Conservation (phyloP, 1,284 basidiomycete genomes). For the Kalmanozyma brasiliensis region DNA sequence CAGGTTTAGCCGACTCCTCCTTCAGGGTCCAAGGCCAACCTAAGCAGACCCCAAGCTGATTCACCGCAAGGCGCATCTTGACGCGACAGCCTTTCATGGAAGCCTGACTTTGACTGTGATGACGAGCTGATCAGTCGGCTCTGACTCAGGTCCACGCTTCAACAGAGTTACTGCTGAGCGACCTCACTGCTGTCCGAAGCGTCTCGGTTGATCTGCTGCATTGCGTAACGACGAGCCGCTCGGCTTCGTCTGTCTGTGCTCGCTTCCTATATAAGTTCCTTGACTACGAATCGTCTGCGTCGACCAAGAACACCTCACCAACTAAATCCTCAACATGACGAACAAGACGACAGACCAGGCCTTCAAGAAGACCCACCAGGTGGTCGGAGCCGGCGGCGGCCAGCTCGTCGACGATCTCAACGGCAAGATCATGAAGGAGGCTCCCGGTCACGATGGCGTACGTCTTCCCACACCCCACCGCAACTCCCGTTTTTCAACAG, state of each 20-base stretch:
- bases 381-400: constrained; percentile 45
- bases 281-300: too few relatives aligned
- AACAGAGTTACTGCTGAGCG: too few relatives aligned
- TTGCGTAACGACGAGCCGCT: not conserved
- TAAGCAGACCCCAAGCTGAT: constrained; percentile 16
- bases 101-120: not conserved
- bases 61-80: constrained; percentile 37
- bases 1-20: not conserved
- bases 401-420: constrained; percentile 45
- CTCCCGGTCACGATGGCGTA: constrained; percentile 47
- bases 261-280: too few relatives aligned
- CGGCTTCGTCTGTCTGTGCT: too few relatives aligned
- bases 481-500: not conserved
- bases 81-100: constrained; percentile 11
- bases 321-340: constrained; percentile 13
- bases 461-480: not conserved
- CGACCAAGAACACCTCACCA: not conserved
- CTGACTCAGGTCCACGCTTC: constrained; percentile 9
- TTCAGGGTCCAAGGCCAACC: not conserved
- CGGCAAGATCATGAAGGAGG: constrained; percentile 40
- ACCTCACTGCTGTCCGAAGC: too few relatives aligned
- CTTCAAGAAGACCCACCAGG: constrained; percentile 50
- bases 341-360: constrained; percentile 39
- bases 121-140: not conserved
- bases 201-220: constrained; percentile 1